These are phyloP conservation scores for Akanthomyces dipterigenus DNA, from an alignment of 2,329 filamentous ascomycete genomes.

Conservation along the genomic window DNA sequence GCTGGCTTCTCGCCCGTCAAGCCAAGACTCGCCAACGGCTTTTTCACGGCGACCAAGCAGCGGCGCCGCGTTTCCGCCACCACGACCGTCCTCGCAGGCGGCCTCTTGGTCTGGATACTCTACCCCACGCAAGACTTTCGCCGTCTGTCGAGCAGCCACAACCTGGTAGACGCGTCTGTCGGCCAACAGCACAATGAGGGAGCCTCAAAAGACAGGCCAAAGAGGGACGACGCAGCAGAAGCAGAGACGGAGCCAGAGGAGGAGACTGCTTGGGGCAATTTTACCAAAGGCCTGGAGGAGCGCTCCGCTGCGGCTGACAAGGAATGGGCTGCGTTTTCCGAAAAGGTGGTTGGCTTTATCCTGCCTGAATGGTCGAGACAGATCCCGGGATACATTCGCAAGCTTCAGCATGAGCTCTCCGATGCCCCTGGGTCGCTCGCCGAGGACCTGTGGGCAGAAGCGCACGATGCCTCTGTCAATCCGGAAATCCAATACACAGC, in stretches of 20 bases:
- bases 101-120: constrained; percentile 36
- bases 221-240: not conserved
- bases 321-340: constrained; percentile 48
- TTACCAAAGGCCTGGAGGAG: constrained; percentile 40
- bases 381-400: constrained; percentile 69
- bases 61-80: constrained; percentile 6
- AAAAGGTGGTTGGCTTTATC: constrained; percentile 61
- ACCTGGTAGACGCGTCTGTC: not conserved
- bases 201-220: not conserved
- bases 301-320: constrained; percentile 49
- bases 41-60: constrained; percentile 2
- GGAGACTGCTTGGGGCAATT: constrained; percentile 39
- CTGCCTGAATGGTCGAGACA: constrained; percentile 76
- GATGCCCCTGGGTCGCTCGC: constrained; percentile 83
- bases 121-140: constrained; percentile 38
- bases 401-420: constrained; percentile 81
- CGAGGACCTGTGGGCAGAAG: constrained; percentile 89
- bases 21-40: constrained; percentile 2
- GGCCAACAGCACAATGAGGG: not conserved
- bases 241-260: constrained; percentile 9
- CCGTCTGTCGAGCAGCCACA: constrained; percentile 22
- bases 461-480: constrained; percentile 74
- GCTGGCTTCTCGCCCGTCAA: not conserved
- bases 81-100: constrained; percentile 26
- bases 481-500: constrained; percentile 84